phyloP scores from a whole-genome alignment of 2,329 filamentous ascomycete species.

The Colletotrichum lupini region DNA sequence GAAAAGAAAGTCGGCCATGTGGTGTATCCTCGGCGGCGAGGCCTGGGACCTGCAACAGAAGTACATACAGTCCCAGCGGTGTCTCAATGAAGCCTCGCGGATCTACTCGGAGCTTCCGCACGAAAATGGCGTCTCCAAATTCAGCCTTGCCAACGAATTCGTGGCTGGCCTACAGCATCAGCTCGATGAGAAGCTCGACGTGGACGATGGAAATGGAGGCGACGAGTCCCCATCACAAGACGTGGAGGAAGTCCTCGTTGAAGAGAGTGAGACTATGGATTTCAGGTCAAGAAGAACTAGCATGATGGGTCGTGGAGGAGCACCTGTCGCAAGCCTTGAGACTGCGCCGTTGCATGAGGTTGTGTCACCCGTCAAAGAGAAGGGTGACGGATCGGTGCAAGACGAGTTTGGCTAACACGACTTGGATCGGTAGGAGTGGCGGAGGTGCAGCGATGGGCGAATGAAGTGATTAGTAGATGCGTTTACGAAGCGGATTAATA shows the following conservation, averaged over 20 bases:
- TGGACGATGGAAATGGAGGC: slow-evolving; percentile 37
- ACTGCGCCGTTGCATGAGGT: slow-evolving; percentile 57
- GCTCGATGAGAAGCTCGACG: slow-evolving; percentile 59
- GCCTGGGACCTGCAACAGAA: slow-evolving; percentile 84
- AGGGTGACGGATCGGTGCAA: slow-evolving; percentile 33
- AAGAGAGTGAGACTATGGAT: slow-evolving; percentile 67
- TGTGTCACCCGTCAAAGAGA: slow-evolving; percentile 20
- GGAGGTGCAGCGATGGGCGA: neutral
- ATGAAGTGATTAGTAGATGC: slow-evolving; percentile 11
- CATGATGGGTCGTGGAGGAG: slow-evolving; percentile 57
- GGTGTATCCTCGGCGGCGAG: slow-evolving; percentile 86
- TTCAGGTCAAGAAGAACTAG: slow-evolving; percentile 66
- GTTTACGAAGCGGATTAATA: slow-evolving; percentile 29
- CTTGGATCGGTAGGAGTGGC: neutral
- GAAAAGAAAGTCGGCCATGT: slow-evolving; percentile 87
- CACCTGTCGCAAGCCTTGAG: slow-evolving; percentile 55
- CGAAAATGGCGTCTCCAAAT: slow-evolving; percentile 63
- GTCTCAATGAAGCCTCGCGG: slow-evolving; percentile 75
- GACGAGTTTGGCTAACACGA: slow-evolving; percentile 36
- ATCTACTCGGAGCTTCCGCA: slow-evolving; percentile 64
- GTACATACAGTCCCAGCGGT: slow-evolving; percentile 80
- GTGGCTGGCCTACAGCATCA: slow-evolving; percentile 62
- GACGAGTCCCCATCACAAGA: slow-evolving; percentile 44
- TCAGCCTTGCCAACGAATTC: slow-evolving; percentile 62
- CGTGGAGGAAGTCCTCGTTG: slow-evolving; percentile 54